Percentiles rank a stretch among this genome's conserved stretches.
These are phyloP conservation scores for Phytophthora cryptogea DNA, from an alignment of 352 stramenopile species.

Conservation along the genomic window DNA sequence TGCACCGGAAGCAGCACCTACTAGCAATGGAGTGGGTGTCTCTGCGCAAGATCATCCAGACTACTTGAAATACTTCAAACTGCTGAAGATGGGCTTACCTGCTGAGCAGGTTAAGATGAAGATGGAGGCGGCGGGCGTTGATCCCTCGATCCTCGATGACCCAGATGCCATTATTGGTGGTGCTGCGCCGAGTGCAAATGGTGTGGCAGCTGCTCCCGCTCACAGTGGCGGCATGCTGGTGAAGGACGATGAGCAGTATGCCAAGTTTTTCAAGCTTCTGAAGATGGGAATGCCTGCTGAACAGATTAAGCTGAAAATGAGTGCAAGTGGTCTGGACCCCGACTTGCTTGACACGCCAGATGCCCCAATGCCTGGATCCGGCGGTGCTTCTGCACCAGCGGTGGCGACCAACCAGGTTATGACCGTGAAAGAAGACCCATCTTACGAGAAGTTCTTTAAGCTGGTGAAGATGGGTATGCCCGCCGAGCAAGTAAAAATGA, in stretches of 20 bases:
- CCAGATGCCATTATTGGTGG: slow-evolving; percentile 72
- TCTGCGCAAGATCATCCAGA: slow-evolving; percentile 74
- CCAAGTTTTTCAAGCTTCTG: slow-evolving; percentile 96
- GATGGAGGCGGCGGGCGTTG: slow-evolving; percentile 74
- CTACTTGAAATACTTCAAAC: slow-evolving; percentile 85
- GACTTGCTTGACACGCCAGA: slow-evolving; percentile 89
- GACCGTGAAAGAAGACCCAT: slow-evolving; percentile 92
- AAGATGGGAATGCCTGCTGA: slow-evolving; percentile 95
- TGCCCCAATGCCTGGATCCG: slow-evolving; percentile 73
- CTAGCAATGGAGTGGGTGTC: slow-evolving; percentile 39
- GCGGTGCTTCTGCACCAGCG: slow-evolving; percentile 16
- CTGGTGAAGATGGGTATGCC: slow-evolving; percentile 92
- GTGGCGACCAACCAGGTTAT: slow-evolving; percentile 33
- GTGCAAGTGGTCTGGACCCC: slow-evolving; percentile 90
- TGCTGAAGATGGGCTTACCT: slow-evolving; percentile 80
- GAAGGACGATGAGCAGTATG: slow-evolving; percentile 84
- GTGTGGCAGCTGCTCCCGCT: slow-evolving; percentile 1
- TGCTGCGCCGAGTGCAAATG: slow-evolving; percentile 6
- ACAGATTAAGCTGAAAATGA: slow-evolving; percentile 96
- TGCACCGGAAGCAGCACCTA: slow-evolving; percentile 3
- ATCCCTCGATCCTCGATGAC: slow-evolving; percentile 68
- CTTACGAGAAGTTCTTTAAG: slow-evolving; percentile 96
- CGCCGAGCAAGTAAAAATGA: slow-evolving; percentile 92
- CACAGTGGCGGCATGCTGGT: slow-evolving; percentile 39
- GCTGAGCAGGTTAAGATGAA: slow-evolving; percentile 87